Percentiles rank a stretch among this genome's conserved stretches.
phyloP scores from a whole-genome alignment of 371 early-diverging fungal species.

The Nematocida major region DNA sequence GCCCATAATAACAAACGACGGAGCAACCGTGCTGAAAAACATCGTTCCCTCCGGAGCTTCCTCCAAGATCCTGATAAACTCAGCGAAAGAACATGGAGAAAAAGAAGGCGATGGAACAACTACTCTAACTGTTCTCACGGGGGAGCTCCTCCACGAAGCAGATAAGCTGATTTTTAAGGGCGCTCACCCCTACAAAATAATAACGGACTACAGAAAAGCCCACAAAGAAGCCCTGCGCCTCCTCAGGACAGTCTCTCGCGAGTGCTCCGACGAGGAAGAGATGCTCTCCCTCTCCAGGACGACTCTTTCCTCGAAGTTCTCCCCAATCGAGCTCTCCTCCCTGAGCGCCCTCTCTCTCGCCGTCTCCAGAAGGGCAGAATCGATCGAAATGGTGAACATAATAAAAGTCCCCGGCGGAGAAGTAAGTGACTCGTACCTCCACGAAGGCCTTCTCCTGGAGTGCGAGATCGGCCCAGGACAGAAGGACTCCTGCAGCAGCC shows the following conservation, averaged over 20 bases:
- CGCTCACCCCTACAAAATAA: conserved; percentile 85
- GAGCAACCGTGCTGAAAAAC: conserved; percentile 95
- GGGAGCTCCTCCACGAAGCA: conserved; percentile 88
- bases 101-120: conserved; percentile 99
- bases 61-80: conserved; percentile 82
- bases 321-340: conserved; percentile 86
- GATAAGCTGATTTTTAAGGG: conserved; percentile 76
- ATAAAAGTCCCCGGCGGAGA: conserved; percentile 93
- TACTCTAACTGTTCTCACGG: conserved; percentile 90
- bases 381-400: conserved; percentile 74
- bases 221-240: conserved; percentile 75
- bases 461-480: conserved; percentile 93
- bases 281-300: conserved; percentile 71
- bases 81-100: conserved; percentile 95
- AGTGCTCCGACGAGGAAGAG: conserved; percentile 67
- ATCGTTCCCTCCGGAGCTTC: conserved; percentile 92
- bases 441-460: conserved; percentile 93
- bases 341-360: conserved; percentile 90
- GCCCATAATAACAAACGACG: conserved; percentile 95
- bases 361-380: conserved; percentile 71
- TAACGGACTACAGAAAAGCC: conserved; percentile 88
- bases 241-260: conserved; percentile 74
- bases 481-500: conserved; percentile 65
- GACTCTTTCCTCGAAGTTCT: conserved; percentile 89
- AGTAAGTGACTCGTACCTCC: conserved; percentile 86